Evolutionary conservation across 352 stramenopile genomes (phyloP).

Genomic region (Detonula confervacea): DNA sequence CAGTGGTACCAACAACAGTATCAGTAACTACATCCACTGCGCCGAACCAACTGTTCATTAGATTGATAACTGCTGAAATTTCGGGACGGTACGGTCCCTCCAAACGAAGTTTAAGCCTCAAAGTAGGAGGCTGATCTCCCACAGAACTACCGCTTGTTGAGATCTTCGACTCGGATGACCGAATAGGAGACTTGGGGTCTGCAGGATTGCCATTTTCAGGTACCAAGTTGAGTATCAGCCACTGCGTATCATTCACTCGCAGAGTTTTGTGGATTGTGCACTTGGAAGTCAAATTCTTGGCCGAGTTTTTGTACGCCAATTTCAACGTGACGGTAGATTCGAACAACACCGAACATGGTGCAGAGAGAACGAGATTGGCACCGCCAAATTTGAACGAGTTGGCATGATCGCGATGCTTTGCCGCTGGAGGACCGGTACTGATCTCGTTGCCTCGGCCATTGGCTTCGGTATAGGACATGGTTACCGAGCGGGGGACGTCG

Average conservation of each 20-base stretch:
- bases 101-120: conserved; percentile 74
- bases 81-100: conserved; percentile 73
- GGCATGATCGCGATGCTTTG: conserved; percentile 65
- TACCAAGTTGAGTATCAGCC: conserved; percentile 74
- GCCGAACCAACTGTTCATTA: conserved; percentile 68
- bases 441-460: conserved; percentile 42
- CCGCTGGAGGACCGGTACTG: conserved; percentile 64
- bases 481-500: conserved; percentile 54
- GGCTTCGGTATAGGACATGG: conserved; percentile 40
- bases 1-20: conserved; percentile 13
- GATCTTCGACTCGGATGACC: conserved; percentile 16
- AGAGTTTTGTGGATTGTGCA: conserved; percentile 62
- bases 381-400: conserved; percentile 79
- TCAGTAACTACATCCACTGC: conserved; percentile 66
- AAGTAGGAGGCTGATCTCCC: conserved; percentile 59
- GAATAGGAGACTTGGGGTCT: neutral
- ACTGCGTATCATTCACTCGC: conserved; percentile 68
- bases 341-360: conserved; percentile 63
- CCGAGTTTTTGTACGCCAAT: conserved; percentile 54
- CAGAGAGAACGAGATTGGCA: conserved; percentile 28
- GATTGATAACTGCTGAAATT: conserved; percentile 63
- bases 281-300: conserved; percentile 49
- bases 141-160: neutral
- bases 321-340: conserved; percentile 53
- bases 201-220: neutral